These are phyloP conservation scores for Brachypodium distachyon DNA, from an alignment of 202 grass and related monocot genomes.

Conservation along the genomic window DNA sequence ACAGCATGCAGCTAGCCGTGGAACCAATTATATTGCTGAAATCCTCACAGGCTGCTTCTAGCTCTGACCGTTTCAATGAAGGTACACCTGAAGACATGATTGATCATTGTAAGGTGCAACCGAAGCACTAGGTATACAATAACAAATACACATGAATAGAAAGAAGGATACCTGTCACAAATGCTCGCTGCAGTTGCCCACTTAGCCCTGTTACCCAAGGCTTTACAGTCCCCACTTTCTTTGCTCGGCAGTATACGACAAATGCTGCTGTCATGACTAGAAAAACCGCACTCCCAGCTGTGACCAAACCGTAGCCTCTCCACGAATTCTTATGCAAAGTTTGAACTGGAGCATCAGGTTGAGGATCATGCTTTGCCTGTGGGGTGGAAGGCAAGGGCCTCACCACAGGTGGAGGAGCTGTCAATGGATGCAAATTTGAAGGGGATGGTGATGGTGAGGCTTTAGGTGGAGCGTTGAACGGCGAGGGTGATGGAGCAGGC, in stretches of 20 bases:
- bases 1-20: constrained; percentile 28
- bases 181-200: constrained; percentile 48
- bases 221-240: constrained; percentile 44
- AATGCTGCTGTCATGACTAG: constrained; percentile 20
- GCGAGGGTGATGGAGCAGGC: constrained; percentile 2
- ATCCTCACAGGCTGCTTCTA: constrained; percentile 52
- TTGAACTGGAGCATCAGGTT: not conserved
- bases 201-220: constrained; percentile 61
- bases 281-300: constrained; percentile 22
- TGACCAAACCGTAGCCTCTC: not conserved
- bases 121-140: not conserved
- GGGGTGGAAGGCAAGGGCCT: not conserved
- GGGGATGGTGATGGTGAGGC: constrained; percentile 16
- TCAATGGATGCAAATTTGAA: not conserved
- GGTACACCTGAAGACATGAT: constrained; percentile 43
- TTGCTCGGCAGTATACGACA: constrained; percentile 32
- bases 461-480: not conserved
- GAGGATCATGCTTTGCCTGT: not conserved
- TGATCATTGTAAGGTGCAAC: not conserved
- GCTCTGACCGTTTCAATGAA: constrained; percentile 42
- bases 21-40: constrained; percentile 61
- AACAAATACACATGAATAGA: not conserved
- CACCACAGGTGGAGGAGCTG: not conserved
- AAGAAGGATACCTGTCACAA: constrained; percentile 42
- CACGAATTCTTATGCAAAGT: not conserved